Conservation (phyloP, 352 stramenopile species). For the Peronosclerospora sorghi region DNA sequence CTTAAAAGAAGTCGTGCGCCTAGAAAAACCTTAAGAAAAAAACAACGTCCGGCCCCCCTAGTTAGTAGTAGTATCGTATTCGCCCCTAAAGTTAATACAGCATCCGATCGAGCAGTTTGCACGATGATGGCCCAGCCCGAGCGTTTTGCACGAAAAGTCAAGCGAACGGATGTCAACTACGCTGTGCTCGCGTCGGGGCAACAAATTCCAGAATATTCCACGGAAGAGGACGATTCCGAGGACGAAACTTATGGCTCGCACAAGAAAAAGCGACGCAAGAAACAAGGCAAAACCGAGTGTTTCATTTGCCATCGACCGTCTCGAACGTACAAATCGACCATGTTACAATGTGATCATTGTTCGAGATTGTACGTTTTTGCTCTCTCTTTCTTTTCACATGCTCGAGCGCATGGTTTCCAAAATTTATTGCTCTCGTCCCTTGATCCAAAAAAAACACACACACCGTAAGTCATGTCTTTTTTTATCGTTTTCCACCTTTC, state of each 20-base stretch:
- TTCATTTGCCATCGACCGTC: slow-evolving; percentile 45
- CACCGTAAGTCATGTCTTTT: too few relatives aligned
- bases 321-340: slow-evolving; percentile 27
- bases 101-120: too few relatives aligned
- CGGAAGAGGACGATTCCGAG: slow-evolving; percentile 45
- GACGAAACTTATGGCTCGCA: slow-evolving; percentile 37
- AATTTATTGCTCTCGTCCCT: too few relatives aligned
- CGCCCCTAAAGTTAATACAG: too few relatives aligned
- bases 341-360: slow-evolving; percentile 70
- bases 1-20: too few relatives aligned
- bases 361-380: slow-evolving; percentile 34
- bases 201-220: slow-evolving; percentile 76
- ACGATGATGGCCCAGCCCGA: slow-evolving; percentile 20
- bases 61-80: too few relatives aligned
- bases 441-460: too few relatives aligned
- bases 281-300: slow-evolving; percentile 29
- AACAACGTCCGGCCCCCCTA: too few relatives aligned
- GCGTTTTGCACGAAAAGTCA: slow-evolving; percentile 50
- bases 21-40: too few relatives aligned
- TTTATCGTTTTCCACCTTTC: neutral
- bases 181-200: slow-evolving; percentile 61
- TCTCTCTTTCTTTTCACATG: too few relatives aligned
- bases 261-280: slow-evolving; percentile 28
- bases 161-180: slow-evolving; percentile 71
- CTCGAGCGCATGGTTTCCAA: too few relatives aligned